A percentile compares a stretch with the other conserved stretches of the same genome.
Evolutionary conservation across 192 early-diverging fungal genomes (phyloP).

Genomic region (Endogone sp.): DNA sequence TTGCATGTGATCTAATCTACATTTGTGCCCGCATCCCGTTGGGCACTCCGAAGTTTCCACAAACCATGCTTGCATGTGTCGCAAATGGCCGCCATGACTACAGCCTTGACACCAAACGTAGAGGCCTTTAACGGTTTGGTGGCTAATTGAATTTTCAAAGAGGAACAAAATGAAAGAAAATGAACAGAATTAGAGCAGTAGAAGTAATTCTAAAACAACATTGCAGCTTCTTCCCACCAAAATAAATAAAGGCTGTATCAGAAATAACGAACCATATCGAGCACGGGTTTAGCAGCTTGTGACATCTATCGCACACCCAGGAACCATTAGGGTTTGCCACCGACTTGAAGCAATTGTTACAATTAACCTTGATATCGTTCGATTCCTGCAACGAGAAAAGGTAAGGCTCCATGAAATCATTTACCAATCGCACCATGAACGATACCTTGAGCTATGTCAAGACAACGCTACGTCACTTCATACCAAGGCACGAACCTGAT

Average conservation of each 20-base stretch:
- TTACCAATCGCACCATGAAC: no score
- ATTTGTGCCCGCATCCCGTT: slow-evolving; percentile 73
- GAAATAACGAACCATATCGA: slow-evolving; percentile 58
- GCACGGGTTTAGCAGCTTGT: slow-evolving; percentile 55
- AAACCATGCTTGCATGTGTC: slow-evolving; percentile 73
- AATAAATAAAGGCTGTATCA: no score
- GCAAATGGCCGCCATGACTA: slow-evolving; percentile 75
- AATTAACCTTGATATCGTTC: slow-evolving; percentile 67
- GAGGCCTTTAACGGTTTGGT: slow-evolving; percentile 64
- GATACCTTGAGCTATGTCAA: not conserved
- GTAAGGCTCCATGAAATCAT: not conserved
- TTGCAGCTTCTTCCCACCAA: no score
- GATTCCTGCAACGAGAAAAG: slow-evolving; percentile 42
- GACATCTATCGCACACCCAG: slow-evolving; percentile 72
- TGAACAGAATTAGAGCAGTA: not conserved
- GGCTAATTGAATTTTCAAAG: slow-evolving; percentile 37
- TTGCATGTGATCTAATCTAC: no score
- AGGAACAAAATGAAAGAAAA: not conserved
- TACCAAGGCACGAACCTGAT: slow-evolving; percentile 34
- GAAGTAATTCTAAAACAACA: no score
- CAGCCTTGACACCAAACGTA: slow-evolving; percentile 82
- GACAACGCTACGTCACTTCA: not conserved
- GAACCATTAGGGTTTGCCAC: slow-evolving; percentile 44
- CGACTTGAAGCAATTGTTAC: slow-evolving; percentile 63
- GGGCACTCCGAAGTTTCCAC: slow-evolving; percentile 54